Base-by-base conservation (phyloP, 257 asterid genomes). In the Solanum piurae region DNA sequence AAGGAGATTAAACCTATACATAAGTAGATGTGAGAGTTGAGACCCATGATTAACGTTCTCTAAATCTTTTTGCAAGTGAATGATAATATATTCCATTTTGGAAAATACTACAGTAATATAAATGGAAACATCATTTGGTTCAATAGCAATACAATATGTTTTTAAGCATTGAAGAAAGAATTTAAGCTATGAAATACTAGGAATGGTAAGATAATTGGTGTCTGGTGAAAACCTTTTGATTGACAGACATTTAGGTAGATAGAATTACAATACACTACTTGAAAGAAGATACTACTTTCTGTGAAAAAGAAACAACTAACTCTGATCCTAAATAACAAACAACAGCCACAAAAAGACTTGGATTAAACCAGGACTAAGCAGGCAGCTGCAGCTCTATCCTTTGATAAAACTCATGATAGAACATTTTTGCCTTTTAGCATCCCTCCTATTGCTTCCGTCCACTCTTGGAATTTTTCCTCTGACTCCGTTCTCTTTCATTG, bases 401-500 rank as follows among this genome's bases (percentile, higher is more conserved):
- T 18, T 5, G 40, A 25, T 16, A 27, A 27, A 9, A 79, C 29
- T 80, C 68, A 80, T 44, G 85, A 46, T 46, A 9, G 27, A 80
- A 46, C 68, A 29, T 52, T 40, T 80, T 46, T 29, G 85, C 85
- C 83, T 69, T 68, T 40, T 42, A 5, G 14, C 2, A 12, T 42
- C 49, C 76, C 87, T 71, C 80, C 72, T 34, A 46, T 90, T 91
- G 89, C 88, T 92, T 88, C 85, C 92, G 49, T 80, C 90, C 37
- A 86, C 84, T 92, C 90, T 88, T 71, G 11, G 89, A 29, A 46
- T 58, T 89, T 89, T 92, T 91, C 87, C 90, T 91, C 91, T 91
- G 33, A 16, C 89, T 80, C 88, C 90, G 90, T 83, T 91, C 92
- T 25, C 92, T 89, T 3, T 84, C 86, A 49, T 80, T 88, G 89